Conservation (phyloP, 1,284 basidiomycete genomes). For the Phellopilus nigrolimitatus region DNA sequence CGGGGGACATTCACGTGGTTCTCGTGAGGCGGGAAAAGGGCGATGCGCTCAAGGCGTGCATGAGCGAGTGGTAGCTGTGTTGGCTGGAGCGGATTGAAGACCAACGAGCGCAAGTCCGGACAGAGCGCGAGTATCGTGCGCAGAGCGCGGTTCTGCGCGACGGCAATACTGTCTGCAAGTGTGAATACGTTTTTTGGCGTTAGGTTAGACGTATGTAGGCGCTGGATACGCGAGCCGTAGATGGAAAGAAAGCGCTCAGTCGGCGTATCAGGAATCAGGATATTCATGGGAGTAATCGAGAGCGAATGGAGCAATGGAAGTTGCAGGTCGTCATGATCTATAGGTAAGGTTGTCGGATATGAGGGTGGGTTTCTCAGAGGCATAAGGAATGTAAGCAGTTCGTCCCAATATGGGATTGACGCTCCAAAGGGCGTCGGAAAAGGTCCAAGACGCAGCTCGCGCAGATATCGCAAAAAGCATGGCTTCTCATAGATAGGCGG, state of each 20-base stretch:
- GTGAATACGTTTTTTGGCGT: slow-evolving; percentile 2
- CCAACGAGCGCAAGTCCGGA: background rate
- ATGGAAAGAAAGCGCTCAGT: slow-evolving; percentile 6
- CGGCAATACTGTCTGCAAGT: background rate
- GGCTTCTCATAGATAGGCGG: background rate
- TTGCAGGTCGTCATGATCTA: slow-evolving; percentile 5
- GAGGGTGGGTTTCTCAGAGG: background rate
- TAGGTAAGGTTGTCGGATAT: background rate
- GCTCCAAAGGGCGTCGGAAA: slow-evolving; percentile 6
- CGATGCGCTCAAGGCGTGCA: slow-evolving; percentile 3
- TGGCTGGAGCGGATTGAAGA: slow-evolving; percentile 10
- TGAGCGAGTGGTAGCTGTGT: background rate
- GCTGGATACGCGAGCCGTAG: slow-evolving; percentile 1
- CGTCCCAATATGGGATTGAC: slow-evolving; percentile 1
- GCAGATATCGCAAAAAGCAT: background rate
- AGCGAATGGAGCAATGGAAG: background rate
- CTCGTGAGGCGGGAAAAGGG: slow-evolving; percentile 5
- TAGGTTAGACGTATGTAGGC: background rate
- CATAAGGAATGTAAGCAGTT: background rate
- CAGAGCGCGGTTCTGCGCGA: background rate
- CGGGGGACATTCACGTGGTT: slow-evolving; percentile 3
- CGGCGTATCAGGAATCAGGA: background rate
- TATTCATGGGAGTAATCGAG: slow-evolving; percentile 8
- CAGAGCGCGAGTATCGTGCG: slow-evolving; percentile 4
- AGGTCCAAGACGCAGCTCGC: background rate